Evolutionary conservation across 805 yeast genomes (phyloP).

Genomic region (Candida andamanensis): DNA sequence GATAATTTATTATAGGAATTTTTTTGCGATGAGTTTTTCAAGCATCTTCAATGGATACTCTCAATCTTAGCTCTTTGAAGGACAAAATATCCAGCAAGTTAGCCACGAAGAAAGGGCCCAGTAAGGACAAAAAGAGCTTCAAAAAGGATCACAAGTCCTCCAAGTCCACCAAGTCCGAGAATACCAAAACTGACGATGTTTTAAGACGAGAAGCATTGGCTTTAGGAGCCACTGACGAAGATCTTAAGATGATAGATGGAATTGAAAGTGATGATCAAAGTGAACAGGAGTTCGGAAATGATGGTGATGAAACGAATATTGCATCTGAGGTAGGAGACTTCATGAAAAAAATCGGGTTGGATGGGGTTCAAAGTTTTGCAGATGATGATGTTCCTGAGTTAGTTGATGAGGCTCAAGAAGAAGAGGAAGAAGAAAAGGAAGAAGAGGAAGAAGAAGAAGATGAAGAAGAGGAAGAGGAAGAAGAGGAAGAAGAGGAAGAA

Average conservation of each 20-base stretch:
- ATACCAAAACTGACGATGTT: conserved; percentile 18
- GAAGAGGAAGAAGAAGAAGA: conserved; percentile 21
- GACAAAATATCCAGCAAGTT: conserved; percentile 59
- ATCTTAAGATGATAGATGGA: conserved; percentile 57
- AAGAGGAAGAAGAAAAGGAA: conserved; percentile 25
- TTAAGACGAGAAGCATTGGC: conserved; percentile 71
- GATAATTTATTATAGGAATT: no score
- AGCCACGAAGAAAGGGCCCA: conserved; percentile 8
- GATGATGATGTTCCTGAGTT: conserved; percentile 23
- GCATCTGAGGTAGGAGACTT: conserved; percentile 53
- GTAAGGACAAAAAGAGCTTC: conserved; percentile 2
- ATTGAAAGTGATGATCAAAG: conserved; percentile 48
- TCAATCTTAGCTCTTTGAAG: conserved; percentile 54
- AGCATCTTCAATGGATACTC: conserved; percentile 34
- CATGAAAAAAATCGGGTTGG: conserved; percentile 65
- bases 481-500: conserved; percentile 15
- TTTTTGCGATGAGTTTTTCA: conserved; percentile 8
- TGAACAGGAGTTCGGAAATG: conserved; percentile 48
- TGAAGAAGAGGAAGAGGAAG: conserved; percentile 21
- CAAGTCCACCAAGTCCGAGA: conserved; percentile 13
- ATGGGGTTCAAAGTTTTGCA: conserved; percentile 31
- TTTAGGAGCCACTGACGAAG: conserved; percentile 85
- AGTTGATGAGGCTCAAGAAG: conserved; percentile 30
- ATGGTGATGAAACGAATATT: conserved; percentile 37
- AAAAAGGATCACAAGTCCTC: conserved; percentile 10